A percentile compares a stretch with the other conserved stretches of the same genome.
Conservation (phyloP, 805 yeast genomes). For the Saccharomyces jurei region DNA sequence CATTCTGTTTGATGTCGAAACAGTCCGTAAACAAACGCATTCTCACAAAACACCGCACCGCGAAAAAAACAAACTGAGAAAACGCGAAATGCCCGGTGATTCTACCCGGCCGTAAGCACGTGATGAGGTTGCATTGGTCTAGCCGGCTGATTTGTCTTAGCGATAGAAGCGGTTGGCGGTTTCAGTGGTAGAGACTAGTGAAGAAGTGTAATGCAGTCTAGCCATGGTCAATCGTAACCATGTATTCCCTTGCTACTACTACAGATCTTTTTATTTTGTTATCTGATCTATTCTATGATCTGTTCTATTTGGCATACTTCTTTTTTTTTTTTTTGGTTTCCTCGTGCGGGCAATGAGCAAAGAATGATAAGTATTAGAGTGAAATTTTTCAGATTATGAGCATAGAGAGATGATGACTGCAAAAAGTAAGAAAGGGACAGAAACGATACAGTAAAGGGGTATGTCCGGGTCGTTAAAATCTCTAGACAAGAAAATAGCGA, state of each 20-base stretch:
- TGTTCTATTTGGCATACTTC: not conserved
- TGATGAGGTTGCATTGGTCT: not conserved
- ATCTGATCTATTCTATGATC: not conserved
- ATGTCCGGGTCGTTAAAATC: constrained; percentile 36
- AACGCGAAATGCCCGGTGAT: not conserved
- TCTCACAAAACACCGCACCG: not conserved
- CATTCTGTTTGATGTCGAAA: not conserved
- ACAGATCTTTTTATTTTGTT: not conserved
- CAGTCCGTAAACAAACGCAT: not conserved
- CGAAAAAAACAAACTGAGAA: not conserved
- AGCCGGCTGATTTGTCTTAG: not conserved
- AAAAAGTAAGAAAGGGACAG: not conserved
- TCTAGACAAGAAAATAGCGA: constrained; percentile 34
- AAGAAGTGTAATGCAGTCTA: not conserved
- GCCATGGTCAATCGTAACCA: not conserved
- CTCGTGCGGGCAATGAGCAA: not conserved
- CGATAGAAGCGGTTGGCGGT: not conserved
- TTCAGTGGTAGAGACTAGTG: not conserved
- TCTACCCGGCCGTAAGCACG: not conserved
- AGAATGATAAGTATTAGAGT: not conserved
- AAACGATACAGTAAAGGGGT: not conserved
- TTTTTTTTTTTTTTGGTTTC: not conserved
- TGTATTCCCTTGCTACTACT: not conserved
- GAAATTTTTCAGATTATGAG: not conserved
- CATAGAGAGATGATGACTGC: not conserved